Base-by-base conservation (phyloP, 805 yeast genomes). In the Lachancea fermentati region DNA sequence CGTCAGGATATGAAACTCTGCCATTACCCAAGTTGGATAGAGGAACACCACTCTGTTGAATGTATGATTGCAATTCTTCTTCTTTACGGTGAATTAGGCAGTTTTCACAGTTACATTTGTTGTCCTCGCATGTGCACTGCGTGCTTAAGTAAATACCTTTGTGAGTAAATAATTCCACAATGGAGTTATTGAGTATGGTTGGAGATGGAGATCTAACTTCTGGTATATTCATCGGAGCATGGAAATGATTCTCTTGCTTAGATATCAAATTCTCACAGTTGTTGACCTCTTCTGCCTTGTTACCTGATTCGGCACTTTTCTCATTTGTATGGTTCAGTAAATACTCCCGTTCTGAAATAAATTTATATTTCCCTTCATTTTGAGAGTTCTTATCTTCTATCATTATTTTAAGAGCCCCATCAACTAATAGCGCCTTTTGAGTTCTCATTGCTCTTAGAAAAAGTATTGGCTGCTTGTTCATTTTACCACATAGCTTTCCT, bases 81-180 rank as follows among this genome's bases (percentile, higher is more conserved):
- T 62, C 66, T 39, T 58, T 53, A 42, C 66, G 54, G 40, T 62
- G 66, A 5, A 62, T 50, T 14, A 62, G 36, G 43, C 66, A 62
- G 31, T 60, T 60, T 11, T 55, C 48, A 42, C 66, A 62, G 26
- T 36, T 50, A 43, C 66, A 62, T 19, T 50, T 46, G 19, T 48
- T 57, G 37, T 56, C 64, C 3, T 46, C 47, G 46, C 66, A 62
- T 7, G 61, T 53, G 41, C 66, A 62, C 17, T 55, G 50, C 1
- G 65, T 52, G 35, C 64, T 61, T 28, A 62, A 37, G 29, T 46
- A 60, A 3, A 60, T 42, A 13, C 65, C 62, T 35, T 57, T 52
- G 31, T 57, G 65, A 2, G 64, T 60, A 14, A 60, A 48, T 3
- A 60, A 48, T 37, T 62, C 65, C 1, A 60, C 57, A 39, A 48